Evolutionary conservation across 495 filamentous ascomycete genomes (phyloP).

Genomic region (Daldinia concentrica): DNA sequence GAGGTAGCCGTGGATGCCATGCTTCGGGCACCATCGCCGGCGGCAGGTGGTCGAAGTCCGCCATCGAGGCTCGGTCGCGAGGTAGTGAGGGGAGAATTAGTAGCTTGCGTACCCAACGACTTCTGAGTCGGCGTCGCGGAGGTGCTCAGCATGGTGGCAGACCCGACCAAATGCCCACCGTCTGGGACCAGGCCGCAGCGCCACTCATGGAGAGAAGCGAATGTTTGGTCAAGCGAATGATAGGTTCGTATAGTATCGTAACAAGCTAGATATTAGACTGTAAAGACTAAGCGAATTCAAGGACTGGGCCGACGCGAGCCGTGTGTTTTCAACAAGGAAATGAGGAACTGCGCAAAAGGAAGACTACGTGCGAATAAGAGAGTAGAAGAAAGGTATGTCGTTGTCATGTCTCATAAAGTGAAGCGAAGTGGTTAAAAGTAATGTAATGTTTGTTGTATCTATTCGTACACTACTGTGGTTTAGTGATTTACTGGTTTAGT

Average conservation of each 20-base stretch:
- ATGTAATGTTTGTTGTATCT: constrained; percentile 14
- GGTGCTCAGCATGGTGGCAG: constrained; percentile 67
- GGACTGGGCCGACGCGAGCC: neutral
- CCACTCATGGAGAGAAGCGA: constrained; percentile 38
- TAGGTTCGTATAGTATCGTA: constrained; percentile 18
- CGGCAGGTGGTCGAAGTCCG: constrained; percentile 58
- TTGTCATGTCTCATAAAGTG: constrained; percentile 31
- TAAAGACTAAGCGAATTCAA: constrained; percentile 14
- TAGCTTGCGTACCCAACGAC: constrained; percentile 65
- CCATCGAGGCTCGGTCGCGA: constrained; percentile 59
- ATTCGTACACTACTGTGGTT: neutral
- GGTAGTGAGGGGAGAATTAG: constrained; percentile 42
- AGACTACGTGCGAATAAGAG: constrained; percentile 16
- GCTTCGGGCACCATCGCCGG: constrained; percentile 55
- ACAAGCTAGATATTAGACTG: constrained; percentile 16
- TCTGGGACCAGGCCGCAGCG: constrained; percentile 34
- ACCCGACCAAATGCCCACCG: constrained; percentile 64
- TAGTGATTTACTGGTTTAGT: neutral
- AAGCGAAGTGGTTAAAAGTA: constrained; percentile 9
- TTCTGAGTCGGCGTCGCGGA: constrained; percentile 79
- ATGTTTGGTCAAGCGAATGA: constrained; percentile 8
- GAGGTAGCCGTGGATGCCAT: constrained; percentile 69
- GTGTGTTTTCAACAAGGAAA: neutral
- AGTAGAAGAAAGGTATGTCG: constrained; percentile 4
- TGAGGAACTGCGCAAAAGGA: constrained; percentile 20